Base-by-base conservation (phyloP, 2,329 filamentous ascomycete species). In the Penicillium sp. region DNA sequence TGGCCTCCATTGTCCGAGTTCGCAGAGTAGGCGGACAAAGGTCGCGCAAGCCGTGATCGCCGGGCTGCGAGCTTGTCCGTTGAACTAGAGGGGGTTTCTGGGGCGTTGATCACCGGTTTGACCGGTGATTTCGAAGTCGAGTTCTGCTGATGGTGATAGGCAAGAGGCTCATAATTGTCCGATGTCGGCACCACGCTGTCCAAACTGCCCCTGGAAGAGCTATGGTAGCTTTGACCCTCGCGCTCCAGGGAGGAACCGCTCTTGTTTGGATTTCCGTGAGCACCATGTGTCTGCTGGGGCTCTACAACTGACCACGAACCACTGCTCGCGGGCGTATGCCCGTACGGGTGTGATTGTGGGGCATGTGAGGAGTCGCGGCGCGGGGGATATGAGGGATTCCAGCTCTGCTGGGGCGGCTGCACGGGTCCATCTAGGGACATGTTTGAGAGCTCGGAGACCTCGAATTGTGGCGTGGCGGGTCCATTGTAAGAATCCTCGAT, bases 21-120 rank as follows among this genome's bases (percentile, higher is more conserved):
- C 13, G 84, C 80, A 2, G 90, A 94, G 71, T 92, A 92, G 5
- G 87, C 80, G 11, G 92, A 96, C 22, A 81, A 81, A 5, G 92
- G 92, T 48, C 92, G 83, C 39, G 83, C 82, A 58, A 89, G 38
- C 13, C 57, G 56, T n/a, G 60, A 58, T 9, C 82, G 56, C 31
- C 56, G 22, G 83, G 86, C 61, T 3, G 86, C 86, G 34, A 90
- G 75, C 69, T 88, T 84, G 44, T 86, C 84, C 59, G 84, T 83
- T 56, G 84, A 80, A 32, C 77, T 75, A 3, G 77, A 71, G 14
- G 73, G 79, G 51, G 77, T 75, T 31, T 87, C 84, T 4, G 73
- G 70, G 21, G 65, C 68, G 6, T 70, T 72, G 10, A 68, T 62
- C 2, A 59, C 57, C 1, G 72, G 67, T 11, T 56, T 64, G 21